A percentile compares a stretch with the other conserved stretches of the same genome.
These are phyloP conservation scores for Berkeleyomyces basicola DNA, from an alignment of 2,329 filamentous ascomycete species.

Conservation along the genomic window DNA sequence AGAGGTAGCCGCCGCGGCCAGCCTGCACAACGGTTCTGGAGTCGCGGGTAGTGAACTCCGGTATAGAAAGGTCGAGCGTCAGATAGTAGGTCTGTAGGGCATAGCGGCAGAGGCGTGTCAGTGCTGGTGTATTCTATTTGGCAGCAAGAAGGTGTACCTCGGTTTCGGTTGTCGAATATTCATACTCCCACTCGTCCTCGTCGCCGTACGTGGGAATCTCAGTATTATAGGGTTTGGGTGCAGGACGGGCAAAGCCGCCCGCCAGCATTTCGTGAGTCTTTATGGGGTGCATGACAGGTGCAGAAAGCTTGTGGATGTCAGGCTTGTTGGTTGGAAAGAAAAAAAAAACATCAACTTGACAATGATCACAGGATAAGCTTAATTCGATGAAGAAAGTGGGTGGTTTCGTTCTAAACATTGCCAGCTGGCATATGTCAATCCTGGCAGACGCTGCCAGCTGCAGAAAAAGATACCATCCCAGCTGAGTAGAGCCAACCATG, in stretches of 20 bases:
- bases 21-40: slow-evolving; percentile 12
- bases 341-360: background rate
- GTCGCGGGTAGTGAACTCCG: slow-evolving; percentile 28
- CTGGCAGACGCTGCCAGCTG: background rate
- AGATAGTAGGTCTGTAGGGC: slow-evolving; percentile 41
- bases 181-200: slow-evolving; percentile 50
- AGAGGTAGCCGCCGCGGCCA: slow-evolving; percentile 16
- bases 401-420: background rate
- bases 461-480: background rate
- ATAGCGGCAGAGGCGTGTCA: background rate
- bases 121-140: background rate
- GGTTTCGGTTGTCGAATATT: slow-evolving; percentile 46
- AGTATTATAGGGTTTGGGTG: slow-evolving; percentile 2
- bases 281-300: background rate
- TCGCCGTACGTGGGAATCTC: slow-evolving; percentile 20
- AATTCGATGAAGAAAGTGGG: background rate
- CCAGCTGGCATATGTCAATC: background rate
- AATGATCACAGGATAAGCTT: background rate
- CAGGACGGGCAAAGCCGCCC: slow-evolving; percentile 5
- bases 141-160: slow-evolving; percentile 27
- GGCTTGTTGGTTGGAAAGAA: background rate
- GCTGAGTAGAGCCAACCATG: background rate
- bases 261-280: slow-evolving; percentile 11
- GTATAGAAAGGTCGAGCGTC: slow-evolving; percentile 45
- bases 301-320: background rate